phyloP scores from a whole-genome alignment of 2,329 filamentous ascomycete genomes.

The Exophiala oligosperma region DNA sequence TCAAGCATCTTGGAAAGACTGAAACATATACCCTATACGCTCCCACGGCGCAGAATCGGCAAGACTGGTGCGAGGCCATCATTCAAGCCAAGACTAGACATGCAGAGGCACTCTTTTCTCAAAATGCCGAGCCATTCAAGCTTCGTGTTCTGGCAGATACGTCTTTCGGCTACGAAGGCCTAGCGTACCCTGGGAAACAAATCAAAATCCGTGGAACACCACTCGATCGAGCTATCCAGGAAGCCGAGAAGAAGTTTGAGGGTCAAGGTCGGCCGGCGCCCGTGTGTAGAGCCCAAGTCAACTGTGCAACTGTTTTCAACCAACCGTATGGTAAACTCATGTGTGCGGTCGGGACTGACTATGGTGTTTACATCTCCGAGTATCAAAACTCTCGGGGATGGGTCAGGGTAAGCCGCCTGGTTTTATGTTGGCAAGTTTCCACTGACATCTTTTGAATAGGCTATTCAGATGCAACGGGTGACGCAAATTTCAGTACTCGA shows the following conservation, averaged over 20 bases:
- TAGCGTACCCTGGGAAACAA: slow-evolving; percentile 46
- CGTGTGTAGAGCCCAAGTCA: slow-evolving; percentile 81
- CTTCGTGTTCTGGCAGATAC: slow-evolving; percentile 89
- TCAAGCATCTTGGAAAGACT: slow-evolving; percentile 87
- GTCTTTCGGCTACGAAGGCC: slow-evolving; percentile 77
- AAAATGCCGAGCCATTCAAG: slow-evolving; percentile 94
- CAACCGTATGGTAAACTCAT: slow-evolving; percentile 78
- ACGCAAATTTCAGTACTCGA: slow-evolving; percentile 94
- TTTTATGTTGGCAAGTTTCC: slow-evolving; percentile 6
- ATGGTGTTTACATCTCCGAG: slow-evolving; percentile 87
- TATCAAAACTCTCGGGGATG: slow-evolving; percentile 87
- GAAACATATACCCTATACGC: slow-evolving; percentile 92
- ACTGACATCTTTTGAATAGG: slow-evolving; percentile 52
- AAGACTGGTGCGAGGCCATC: slow-evolving; percentile 92
- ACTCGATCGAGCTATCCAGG: slow-evolving; percentile 83
- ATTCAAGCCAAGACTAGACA: slow-evolving; percentile 93
- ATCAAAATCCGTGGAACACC: slow-evolving; percentile 88
- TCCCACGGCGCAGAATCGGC: slow-evolving; percentile 68
- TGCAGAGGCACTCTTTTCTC: slow-evolving; percentile 80
- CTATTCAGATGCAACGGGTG: slow-evolving; percentile 73
- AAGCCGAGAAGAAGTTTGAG: slow-evolving; percentile 75
- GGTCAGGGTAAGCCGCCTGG: slow-evolving; percentile 67
- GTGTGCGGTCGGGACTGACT: slow-evolving; percentile 93
- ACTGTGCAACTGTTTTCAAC: slow-evolving; percentile 89
- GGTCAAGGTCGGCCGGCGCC: slow-evolving; percentile 67